Percentiles rank a stretch among this genome's conserved stretches.
Conservation (phyloP, 2,329 filamentous ascomycete genomes). For the Cladorrhinum sp. region DNA sequence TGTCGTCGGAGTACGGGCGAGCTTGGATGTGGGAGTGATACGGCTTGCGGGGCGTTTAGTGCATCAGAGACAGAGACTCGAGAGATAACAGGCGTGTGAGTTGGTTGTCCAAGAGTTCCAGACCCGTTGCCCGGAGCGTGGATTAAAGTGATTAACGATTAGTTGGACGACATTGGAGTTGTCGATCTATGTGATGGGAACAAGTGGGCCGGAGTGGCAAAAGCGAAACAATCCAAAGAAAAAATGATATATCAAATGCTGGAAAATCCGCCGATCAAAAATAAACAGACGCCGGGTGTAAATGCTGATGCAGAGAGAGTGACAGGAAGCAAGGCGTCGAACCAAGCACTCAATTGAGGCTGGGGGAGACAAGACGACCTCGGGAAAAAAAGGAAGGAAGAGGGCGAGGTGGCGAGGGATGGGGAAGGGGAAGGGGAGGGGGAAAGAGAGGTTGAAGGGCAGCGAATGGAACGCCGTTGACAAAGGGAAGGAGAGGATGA, state of each 20-base stretch:
- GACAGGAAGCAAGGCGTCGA: not conserved
- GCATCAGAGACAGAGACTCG: constrained; percentile 13
- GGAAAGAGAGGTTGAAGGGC: not conserved
- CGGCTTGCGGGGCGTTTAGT: constrained; percentile 12
- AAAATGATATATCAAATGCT: constrained; percentile 1
- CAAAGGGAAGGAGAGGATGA: not conserved
- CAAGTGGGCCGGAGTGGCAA: constrained; percentile 4
- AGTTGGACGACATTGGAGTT: constrained; percentile 24
- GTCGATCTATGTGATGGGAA: constrained; percentile 6
- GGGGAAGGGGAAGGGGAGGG: too few species aligned
- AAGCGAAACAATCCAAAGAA: constrained; percentile 3
- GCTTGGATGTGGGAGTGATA: constrained; percentile 3
- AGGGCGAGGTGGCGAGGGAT: not conserved
- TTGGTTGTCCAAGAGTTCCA: constrained; percentile 24
- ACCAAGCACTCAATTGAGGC: not conserved
- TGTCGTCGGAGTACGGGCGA: not conserved
- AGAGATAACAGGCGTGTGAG: constrained; percentile 1
- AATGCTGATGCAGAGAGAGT: not conserved
- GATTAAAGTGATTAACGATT: constrained; percentile 32
- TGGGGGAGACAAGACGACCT: constrained; percentile 3
- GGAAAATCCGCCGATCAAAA: not conserved
- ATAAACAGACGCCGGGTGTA: not conserved
- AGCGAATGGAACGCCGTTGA: not conserved
- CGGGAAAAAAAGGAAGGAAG: constrained; percentile 3
- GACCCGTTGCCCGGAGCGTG: constrained; percentile 26